Evolutionary conservation across 495 filamentous ascomycete genomes (phyloP).

Genomic region (Podospora comata): DNA sequence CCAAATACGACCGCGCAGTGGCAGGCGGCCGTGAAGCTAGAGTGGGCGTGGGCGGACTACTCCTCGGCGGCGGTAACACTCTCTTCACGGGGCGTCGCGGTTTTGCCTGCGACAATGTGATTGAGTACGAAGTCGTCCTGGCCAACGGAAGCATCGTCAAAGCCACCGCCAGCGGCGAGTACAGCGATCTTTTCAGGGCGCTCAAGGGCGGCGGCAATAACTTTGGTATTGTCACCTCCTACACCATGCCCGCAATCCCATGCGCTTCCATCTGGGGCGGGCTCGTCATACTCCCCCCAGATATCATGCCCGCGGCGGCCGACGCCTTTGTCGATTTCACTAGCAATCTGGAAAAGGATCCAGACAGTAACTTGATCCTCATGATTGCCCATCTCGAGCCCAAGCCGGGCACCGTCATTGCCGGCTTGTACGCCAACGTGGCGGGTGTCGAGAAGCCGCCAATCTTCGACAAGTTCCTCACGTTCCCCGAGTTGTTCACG

Average conservation of each 20-base stretch:
- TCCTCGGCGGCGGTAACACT: neutral
- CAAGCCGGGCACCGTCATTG: neutral
- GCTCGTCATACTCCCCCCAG: neutral
- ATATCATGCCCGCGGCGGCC: neutral
- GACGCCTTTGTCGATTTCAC: slow-evolving; percentile 1
- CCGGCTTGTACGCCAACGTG: neutral
- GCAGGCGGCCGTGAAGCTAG: slow-evolving; percentile 53
- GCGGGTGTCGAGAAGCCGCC: neutral
- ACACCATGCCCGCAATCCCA: slow-evolving; percentile 22
- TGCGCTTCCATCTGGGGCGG: slow-evolving; percentile 1
- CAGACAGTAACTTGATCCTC: neutral
- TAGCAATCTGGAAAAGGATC: neutral
- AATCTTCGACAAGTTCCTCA: neutral
- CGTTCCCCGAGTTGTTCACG: neutral
- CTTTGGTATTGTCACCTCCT: slow-evolving; percentile 53
- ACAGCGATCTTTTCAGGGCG: slow-evolving; percentile 56
- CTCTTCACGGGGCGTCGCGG: slow-evolving; percentile 27
- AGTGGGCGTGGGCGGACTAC: slow-evolving; percentile 50
- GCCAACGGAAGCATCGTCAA: slow-evolving; percentile 46
- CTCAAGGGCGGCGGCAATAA: slow-evolving; percentile 57
- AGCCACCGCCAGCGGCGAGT: slow-evolving; percentile 34
- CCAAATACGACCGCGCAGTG: slow-evolving; percentile 44
- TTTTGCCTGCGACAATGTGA: slow-evolving; percentile 41
- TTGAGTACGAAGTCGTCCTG: slow-evolving; percentile 48
- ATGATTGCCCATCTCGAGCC: neutral